Base-by-base conservation (phyloP, 2,329 filamentous ascomycete genomes). In the Trichoderma lentiforme region DNA sequence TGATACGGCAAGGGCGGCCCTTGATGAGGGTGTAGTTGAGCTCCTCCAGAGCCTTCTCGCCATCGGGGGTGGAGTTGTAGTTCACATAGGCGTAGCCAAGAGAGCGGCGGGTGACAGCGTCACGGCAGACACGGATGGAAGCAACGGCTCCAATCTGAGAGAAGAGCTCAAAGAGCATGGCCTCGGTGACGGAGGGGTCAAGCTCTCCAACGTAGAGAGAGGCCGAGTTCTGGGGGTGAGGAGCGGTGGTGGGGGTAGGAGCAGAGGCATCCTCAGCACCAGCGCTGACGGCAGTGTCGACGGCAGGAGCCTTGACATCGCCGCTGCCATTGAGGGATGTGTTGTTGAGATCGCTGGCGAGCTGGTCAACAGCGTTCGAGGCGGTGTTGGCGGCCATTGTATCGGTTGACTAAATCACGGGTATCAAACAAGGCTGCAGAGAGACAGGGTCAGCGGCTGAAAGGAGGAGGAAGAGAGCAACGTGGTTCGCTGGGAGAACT, bases 101-200 rank as follows among this genome's bases (percentile, higher is more conserved):
- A 76, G 96, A 99, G 84, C 96, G 95, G 83, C 96, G 95, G 81
- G 96, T 98, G 82, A 99, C 95, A 75, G 96, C 95, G 82, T 99
- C 96, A 86, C 96, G 96, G 90, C 96, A 99, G 83, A 99, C 96
- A 89, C 96, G 96, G 84, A 99, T 99, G 74, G 96, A 99, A 77
- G 96, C 96, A 79, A 99, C 96, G 80, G 97, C 95, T 78, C 96
- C 96, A 81, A 99, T 99, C 85, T 97, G 96, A 73, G 96, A 98
- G 90, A 99, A 99, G 75, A 99, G 93, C 90, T 99, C 96, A 85
- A 98, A 99, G 80, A 99, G 94, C 96, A 99, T 99, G 78, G 96
- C 96, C 89, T 99, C 96, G 76, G 96, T 99, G 83, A 99, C 96
- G 74, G 94, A 96, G 78, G 93, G 91, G 84, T 99, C 96, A 79